Conservation (phyloP, 495 filamentous ascomycete genomes). For the Aspergillus ellipticus region DNA sequence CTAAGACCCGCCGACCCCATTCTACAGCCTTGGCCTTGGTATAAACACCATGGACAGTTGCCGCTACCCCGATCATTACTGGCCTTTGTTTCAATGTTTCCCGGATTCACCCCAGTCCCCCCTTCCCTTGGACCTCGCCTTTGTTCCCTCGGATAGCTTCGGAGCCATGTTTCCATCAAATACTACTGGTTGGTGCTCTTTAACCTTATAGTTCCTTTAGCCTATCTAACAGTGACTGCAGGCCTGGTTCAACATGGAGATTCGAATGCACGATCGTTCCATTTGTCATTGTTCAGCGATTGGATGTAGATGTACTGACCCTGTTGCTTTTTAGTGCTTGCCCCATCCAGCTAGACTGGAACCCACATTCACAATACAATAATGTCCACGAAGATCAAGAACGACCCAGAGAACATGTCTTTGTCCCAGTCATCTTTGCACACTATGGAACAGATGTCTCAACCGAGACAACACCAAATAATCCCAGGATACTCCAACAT, state of each 20-base stretch:
- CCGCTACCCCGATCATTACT: background rate
- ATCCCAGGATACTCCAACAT: conserved; percentile 39
- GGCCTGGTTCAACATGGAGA: conserved; percentile 19
- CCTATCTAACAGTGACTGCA: conserved; percentile 12
- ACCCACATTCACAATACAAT: conserved; percentile 14
- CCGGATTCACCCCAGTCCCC: conserved; percentile 1
- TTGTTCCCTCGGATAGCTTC: background rate
- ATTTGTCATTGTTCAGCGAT: conserved; percentile 11
- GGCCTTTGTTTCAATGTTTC: background rate
- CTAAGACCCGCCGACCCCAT: background rate
- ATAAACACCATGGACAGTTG: background rate
- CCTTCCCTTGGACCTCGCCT: conserved; percentile 5
- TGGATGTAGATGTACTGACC: conserved; percentile 32
- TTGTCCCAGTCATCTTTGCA: conserved; percentile 31
- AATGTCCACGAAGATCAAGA: conserved; percentile 41
- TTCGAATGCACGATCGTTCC: conserved; percentile 21
- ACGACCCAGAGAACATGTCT: conserved; percentile 33
- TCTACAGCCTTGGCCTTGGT: background rate
- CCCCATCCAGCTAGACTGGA: conserved; percentile 16
- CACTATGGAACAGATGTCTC: conserved; percentile 30
- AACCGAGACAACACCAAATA: conserved; percentile 34
- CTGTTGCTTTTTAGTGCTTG: conserved; percentile 26
- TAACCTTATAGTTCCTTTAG: background rate
- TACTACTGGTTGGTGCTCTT: background rate
- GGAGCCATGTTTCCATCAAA: background rate